Base-by-base conservation (phyloP, 1,139 yeast species). In the Blastobotrys elegans region DNA sequence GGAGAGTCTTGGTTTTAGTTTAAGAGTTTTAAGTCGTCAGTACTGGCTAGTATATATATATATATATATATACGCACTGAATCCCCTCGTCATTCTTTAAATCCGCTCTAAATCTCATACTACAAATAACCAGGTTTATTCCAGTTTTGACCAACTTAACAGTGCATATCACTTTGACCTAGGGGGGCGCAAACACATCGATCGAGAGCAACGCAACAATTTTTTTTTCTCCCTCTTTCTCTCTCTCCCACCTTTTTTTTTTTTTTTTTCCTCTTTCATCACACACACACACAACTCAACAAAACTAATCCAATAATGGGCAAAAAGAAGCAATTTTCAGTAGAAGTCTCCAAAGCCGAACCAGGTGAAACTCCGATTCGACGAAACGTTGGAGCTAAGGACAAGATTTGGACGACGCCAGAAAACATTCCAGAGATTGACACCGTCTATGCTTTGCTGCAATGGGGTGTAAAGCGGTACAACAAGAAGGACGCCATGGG, bases 361-460 rank as follows among this genome's bases (percentile, higher is more conserved):
- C 77, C 79, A 10, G 94, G 95, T 52, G 97, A 90, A 70, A 85
- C 96, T 26, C 95, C 96, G 2, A 95, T 95, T 55, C 80, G 95
- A 70, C 81, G 96, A 71, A 84, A 79, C 62, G 72, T 74, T 50
- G 79, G 50, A 48, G 80, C 79, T 49, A 79, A 78, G 56, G 77
- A 77, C 41, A 84, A 70, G 3, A 64, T 74, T 20, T 56, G 64
- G 59, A 49, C 48, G 11, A 50, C 59, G n/a, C 75, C 75, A 3
- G 61, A 57, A 29, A 53, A 58, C 47, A 57, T 56, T 44, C 60
- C 62, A 18, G 63, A 63, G 8, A 57, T 68, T 50, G 70, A 73
- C 50, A 87, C 94, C 7, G 72, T 89, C 39, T 84, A 81, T 56
- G 95, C 87, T 56, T 82, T 75, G 56, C 68, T 85, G 51, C 69